phyloP scores from a whole-genome alignment of 2,329 filamentous ascomycete species.

The Neurospora crassa region DNA sequence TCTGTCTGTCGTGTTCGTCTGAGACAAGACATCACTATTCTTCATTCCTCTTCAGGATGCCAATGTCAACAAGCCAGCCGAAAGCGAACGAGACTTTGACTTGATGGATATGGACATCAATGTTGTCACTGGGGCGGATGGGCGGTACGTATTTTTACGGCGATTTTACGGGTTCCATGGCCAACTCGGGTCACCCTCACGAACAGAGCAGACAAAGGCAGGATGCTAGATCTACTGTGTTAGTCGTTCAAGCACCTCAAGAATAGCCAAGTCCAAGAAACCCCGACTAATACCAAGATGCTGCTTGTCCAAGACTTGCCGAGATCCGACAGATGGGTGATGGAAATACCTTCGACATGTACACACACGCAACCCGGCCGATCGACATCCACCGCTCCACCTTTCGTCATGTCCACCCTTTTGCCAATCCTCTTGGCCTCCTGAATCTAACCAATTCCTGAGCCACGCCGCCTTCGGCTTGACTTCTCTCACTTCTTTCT shows the following conservation, averaged over 20 bases:
- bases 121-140: background rate
- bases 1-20: background rate
- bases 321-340: background rate
- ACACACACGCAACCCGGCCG: background rate
- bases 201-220: background rate
- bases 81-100: background rate
- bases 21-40: background rate
- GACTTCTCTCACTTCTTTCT: background rate
- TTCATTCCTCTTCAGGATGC: background rate
- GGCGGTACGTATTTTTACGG: background rate
- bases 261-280: background rate
- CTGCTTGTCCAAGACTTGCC: background rate
- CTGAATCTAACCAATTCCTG: background rate
- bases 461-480: background rate
- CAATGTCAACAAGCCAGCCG: background rate
- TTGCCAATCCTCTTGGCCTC: background rate
- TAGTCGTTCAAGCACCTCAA: background rate
- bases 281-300: background rate
- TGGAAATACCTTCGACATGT: background rate
- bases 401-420: background rate
- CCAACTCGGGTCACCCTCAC: background rate
- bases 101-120: background rate
- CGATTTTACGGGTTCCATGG: background rate
- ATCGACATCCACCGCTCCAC: background rate
- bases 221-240: background rate